Evolutionary conservation across 2,329 filamentous ascomycete species (phyloP), one percentile per base, ranked within the genome.

Genomic region (Paecilomyces dactylethromorphus): DNA sequence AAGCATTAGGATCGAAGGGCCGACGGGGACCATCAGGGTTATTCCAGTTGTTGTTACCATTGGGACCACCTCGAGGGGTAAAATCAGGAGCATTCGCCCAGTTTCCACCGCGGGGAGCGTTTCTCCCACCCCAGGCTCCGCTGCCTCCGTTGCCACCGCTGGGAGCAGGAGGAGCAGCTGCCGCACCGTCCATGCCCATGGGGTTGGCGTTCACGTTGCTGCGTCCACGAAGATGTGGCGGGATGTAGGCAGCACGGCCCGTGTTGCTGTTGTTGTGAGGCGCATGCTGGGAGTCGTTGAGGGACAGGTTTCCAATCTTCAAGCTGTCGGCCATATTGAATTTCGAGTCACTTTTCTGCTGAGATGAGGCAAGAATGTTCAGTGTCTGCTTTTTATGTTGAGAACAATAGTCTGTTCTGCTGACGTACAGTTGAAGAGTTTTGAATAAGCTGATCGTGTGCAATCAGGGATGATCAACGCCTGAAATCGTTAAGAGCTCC

Each of bases 241-340:
- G 85, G 66, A 87, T 87, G 75, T 87, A 87, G 67, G 85, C 82
- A 73, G 83, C 79, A 70, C 84, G 84, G 67, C 82, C 82, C 61
- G 74, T 72, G 66, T 74, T 74, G 67, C 77, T 75, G 62, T 65
- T 63, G 64, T 74, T 74, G 70, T 78, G 76, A 56, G 75, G 74
- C 59, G 82, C 84, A 72, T 86, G 84, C 76, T 85, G 81, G 62
- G 83, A 85, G 65, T 87, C 85, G 73, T 84, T 82, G 67, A 88
- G 77, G 64, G 73, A 71, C 56, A 75, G 65, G 65, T 71, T 71
- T 65, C 69, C 72, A 69, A 75, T 74, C 59, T 74, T 72, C 62
- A 75, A 68, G 62, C 71, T 66, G 69, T 75, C 73, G 70, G 73
- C 73, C 73, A 75, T 73, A 24, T 58, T 63, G 55, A 18, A 32